phyloP scores from a whole-genome alignment of 2,329 filamentous ascomycete species.

The Aureobasidium sp. region DNA sequence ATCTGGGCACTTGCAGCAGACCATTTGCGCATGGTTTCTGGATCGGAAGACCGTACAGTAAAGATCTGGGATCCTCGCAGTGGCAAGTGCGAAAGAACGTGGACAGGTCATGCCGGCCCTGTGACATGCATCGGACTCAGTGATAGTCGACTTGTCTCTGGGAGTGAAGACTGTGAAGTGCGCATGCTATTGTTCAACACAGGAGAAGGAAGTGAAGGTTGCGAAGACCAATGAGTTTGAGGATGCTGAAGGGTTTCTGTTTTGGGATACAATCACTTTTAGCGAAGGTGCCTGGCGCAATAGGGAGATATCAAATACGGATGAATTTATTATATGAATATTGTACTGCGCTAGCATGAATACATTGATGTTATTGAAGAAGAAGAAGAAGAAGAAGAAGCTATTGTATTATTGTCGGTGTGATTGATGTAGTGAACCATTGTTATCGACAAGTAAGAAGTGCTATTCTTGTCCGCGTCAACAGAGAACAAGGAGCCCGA shows the following conservation, averaged over 20 bases:
- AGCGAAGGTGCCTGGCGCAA: constrained; percentile 15
- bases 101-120: constrained; percentile 82
- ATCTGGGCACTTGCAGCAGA: constrained; percentile 91
- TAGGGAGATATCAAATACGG: not conserved
- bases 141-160: constrained; percentile 82
- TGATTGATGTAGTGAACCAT: not conserved
- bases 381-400: not conserved
- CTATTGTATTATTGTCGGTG: not conserved
- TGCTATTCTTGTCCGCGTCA: not conserved
- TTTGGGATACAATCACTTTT: not conserved
- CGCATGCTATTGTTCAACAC: constrained; percentile 48
- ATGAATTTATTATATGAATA: not conserved
- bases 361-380: not conserved
- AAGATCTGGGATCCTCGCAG: constrained; percentile 93
- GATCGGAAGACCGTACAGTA: constrained; percentile 88
- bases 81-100: constrained; percentile 85
- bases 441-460: not conserved
- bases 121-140: constrained; percentile 91
- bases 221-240: not conserved
- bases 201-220: constrained; percentile 4
- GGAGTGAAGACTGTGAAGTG: constrained; percentile 89
- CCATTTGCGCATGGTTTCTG: constrained; percentile 78
- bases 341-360: not conserved
- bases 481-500: not conserved
- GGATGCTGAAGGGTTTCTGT: not conserved